Evolutionary conservation across 257 asterid species (phyloP), one percentile per base, ranked within the genome.

Genomic region (Cynanchum wilfordii): DNA sequence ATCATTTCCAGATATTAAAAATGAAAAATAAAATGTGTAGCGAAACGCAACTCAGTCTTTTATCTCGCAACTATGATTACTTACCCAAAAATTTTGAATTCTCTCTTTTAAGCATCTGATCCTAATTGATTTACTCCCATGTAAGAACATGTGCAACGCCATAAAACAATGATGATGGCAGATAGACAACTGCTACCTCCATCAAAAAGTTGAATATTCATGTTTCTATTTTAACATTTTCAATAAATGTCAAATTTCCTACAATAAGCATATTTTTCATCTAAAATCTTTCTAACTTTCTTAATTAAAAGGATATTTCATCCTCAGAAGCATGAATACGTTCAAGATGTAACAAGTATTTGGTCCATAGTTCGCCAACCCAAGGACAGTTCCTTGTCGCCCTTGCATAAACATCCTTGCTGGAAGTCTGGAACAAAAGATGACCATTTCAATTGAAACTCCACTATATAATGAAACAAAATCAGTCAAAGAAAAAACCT

Each of bases 301-400:
- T 42, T 42, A 42, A 42, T 42, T 42, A 42, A 42, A 42, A 42
- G 47, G 47, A 42, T 75, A 89, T 69, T 79, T 92, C 99, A 60
- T 86, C 92, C 81, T 89, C 96, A 57, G 97, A 84, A 83, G 86
- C 90, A 83, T 76, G 85, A 76, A 87, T 57, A 20, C 99, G 98
- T 79, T 95, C 98, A 73, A 95, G 86, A 71, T 85, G 82, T 47
- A 89, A 89, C 78, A 92, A 82, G 82, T 89, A 90, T 66, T 86
- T 87, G 83, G 86, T 92, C 99, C 99, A 95, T 69, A 92, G 75
- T 70, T 92, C 96, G 72, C 97, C 97, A 65, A 90, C 80, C 97
- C 98, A 92, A 62, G 96, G 95, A 80, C 98, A 95, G 87, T 95
- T 95, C 81, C 94, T 90, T 75, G 97, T 84, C 73, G 99, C 98